A percentile compares a stretch with the other conserved stretches of the same genome.
These are phyloP conservation scores for Sclerotinia minor DNA, from an alignment of 2,329 filamentous ascomycete species.

Conservation along the genomic window DNA sequence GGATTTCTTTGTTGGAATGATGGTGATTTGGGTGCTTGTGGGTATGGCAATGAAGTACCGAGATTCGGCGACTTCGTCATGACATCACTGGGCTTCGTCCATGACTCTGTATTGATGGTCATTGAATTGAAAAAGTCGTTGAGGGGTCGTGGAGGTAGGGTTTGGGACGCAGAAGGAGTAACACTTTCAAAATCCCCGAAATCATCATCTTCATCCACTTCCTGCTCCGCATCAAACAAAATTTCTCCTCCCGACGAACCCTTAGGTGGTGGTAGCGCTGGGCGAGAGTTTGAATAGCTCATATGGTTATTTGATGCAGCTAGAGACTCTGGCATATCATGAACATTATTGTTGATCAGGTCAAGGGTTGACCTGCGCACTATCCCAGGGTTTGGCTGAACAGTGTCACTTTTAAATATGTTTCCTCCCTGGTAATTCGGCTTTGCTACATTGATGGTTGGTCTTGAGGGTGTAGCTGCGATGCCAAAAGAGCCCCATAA, in stretches of 20 bases:
- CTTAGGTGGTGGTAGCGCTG: slow-evolving; percentile 24
- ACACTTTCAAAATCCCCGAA: slow-evolving; percentile 69
- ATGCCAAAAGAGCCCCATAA: slow-evolving; percentile 40
- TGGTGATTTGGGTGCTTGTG: slow-evolving; percentile 52
- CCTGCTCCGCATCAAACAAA: slow-evolving; percentile 45
- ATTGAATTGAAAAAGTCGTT: slow-evolving; percentile 41
- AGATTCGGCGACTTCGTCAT: slow-evolving; percentile 39
- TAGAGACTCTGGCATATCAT: slow-evolving; percentile 26
- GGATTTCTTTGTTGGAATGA: slow-evolving; percentile 56
- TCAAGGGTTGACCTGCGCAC: slow-evolving; percentile 36
- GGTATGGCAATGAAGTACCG: slow-evolving; percentile 44
- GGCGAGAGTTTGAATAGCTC: slow-evolving; percentile 11
- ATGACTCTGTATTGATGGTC: slow-evolving; percentile 36
- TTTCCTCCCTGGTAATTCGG: slow-evolving; percentile 27
- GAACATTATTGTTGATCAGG: slow-evolving; percentile 34
- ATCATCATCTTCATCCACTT: slow-evolving; percentile 57
- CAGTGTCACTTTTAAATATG: slow-evolving; percentile 14
- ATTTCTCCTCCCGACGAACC: slow-evolving; percentile 36
- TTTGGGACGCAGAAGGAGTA: slow-evolving; percentile 36
- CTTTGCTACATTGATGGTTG: slow-evolving; percentile 22
- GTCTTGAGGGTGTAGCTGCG: slow-evolving; percentile 23
- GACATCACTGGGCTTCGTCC: slow-evolving; percentile 42
- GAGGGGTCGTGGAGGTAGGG: slow-evolving; percentile 30
- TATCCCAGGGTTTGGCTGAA: slow-evolving; percentile 28
- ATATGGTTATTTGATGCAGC: slow-evolving; percentile 11